Percentiles rank a stretch among this genome's conserved stretches.
Evolutionary conservation across 495 filamentous ascomycete genomes (phyloP).

Genomic region (Xylaria bambusicola): DNA sequence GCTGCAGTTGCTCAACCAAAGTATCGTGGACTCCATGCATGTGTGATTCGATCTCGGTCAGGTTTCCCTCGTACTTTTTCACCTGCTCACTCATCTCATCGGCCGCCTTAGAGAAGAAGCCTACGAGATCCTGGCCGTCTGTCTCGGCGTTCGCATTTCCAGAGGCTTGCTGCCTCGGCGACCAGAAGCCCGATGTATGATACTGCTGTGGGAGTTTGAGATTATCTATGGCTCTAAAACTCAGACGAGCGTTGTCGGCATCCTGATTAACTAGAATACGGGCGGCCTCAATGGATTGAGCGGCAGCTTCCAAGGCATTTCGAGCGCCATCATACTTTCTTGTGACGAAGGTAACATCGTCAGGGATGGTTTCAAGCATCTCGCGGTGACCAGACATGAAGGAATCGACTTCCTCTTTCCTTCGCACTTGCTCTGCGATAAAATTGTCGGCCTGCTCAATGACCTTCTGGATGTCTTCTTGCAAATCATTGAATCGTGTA

Average conservation of each 20-base stretch:
- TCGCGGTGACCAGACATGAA: conserved; percentile 65
- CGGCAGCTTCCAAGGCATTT: conserved; percentile 69
- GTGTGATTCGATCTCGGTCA: conserved; percentile 82
- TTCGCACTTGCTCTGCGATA: conserved; percentile 67
- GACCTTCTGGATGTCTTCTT: conserved; percentile 75
- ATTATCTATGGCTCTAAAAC: conserved; percentile 74
- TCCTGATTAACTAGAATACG: conserved; percentile 66
- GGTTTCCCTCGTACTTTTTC: conserved; percentile 63
- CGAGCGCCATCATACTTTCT: conserved; percentile 74
- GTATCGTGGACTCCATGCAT: conserved; percentile 72
- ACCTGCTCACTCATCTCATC: conserved; percentile 72
- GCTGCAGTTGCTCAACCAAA: conserved; percentile 68
- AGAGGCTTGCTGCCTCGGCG: conserved; percentile 38
- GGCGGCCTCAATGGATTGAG: conserved; percentile 66
- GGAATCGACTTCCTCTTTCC: conserved; percentile 58
- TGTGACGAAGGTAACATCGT: conserved; percentile 73
- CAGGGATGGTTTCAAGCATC: conserved; percentile 64
- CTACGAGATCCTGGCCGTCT: conserved; percentile 70
- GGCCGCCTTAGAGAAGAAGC: conserved; percentile 72
- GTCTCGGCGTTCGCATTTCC: conserved; percentile 43
- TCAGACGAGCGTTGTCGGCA: conserved; percentile 69
- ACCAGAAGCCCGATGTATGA: conserved; percentile 62
- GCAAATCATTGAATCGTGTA: conserved; percentile 86
- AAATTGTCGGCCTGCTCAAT: conserved; percentile 73
- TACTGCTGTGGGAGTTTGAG: conserved; percentile 74